A percentile compares a stretch with the other conserved stretches of the same genome.
phyloP scores from a whole-genome alignment of 2,329 filamentous ascomycete genomes.

The Sporothrix inflata region DNA sequence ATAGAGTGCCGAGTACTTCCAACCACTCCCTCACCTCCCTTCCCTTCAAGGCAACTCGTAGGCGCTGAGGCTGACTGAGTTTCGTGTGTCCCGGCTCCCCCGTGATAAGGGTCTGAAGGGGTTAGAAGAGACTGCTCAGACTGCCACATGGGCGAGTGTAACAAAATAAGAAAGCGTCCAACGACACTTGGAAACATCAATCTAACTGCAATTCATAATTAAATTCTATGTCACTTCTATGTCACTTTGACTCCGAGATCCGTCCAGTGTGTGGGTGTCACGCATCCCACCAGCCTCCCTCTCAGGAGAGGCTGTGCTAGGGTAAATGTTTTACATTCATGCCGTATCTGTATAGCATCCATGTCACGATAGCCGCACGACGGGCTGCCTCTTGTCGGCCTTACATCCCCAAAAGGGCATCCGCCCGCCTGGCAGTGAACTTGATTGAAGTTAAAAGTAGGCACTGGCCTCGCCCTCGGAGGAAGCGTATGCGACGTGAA shows the following conservation, averaged over 20 bases:
- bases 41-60: neutral
- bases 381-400: neutral
- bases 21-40: neutral
- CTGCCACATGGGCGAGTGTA: neutral
- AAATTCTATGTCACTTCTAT: neutral
- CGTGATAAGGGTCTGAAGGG: neutral
- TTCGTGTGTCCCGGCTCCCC: neutral
- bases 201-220: neutral
- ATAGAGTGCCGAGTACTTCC: neutral
- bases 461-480: neutral
- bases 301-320: neutral
- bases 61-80: neutral
- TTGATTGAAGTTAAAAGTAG: neutral
- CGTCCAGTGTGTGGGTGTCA: neutral
- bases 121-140: neutral
- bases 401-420: neutral
- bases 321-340: neutral
- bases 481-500: neutral
- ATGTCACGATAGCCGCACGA: neutral
- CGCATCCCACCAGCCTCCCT: neutral
- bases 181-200: neutral
- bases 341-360: neutral
- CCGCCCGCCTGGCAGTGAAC: neutral
- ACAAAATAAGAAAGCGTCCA: neutral
- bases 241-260: neutral